Conservation (phyloP, 495 filamentous ascomycete genomes). For the Geopyxis carbonaria region DNA sequence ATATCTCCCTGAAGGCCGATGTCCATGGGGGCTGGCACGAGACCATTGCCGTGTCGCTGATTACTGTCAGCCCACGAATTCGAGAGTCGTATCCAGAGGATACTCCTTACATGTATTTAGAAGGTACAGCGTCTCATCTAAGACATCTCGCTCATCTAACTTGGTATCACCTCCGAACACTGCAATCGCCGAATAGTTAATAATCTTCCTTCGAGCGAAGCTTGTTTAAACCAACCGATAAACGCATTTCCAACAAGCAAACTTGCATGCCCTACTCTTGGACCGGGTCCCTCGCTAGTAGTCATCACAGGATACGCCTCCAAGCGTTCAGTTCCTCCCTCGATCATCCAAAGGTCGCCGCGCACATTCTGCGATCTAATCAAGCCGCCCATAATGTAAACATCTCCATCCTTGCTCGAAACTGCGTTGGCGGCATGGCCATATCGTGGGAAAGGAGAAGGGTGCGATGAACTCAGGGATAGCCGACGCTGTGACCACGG, state of each 20-base stretch:
- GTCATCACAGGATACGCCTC: conserved; percentile 83
- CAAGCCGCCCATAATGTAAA: conserved; percentile 95
- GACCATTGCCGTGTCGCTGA: conserved; percentile 96
- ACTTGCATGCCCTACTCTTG: conserved; percentile 86
- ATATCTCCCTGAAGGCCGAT: conserved; percentile 76
- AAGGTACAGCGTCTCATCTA: conserved; percentile 92
- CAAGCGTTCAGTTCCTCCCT: conserved; percentile 65
- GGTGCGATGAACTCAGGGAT: conserved; percentile 64
- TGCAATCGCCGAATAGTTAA: conserved; percentile 7
- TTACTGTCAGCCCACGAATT: neutral
- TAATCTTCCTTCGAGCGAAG: neutral
- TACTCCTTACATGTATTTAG: conserved; percentile 71
- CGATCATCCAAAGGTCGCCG: conserved; percentile 95
- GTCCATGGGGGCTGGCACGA: conserved; percentile 64
- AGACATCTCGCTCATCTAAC: conserved; percentile 70
- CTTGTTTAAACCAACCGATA: conserved; percentile 38
- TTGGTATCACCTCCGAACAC: conserved; percentile 97
- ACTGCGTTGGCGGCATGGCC: conserved; percentile 87
- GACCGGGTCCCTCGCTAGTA: conserved; percentile 83
- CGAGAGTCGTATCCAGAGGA: neutral
- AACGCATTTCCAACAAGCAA: conserved; percentile 96
- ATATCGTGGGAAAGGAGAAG: conserved; percentile 89
- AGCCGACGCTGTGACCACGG: conserved; percentile 88
- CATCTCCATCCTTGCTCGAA: conserved; percentile 87
- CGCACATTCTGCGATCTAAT: conserved; percentile 89